Evolutionary conservation across 2,329 filamentous ascomycete genomes (phyloP), one percentile per base, ranked within the genome.

Genomic region (Neonectria coccinea): DNA sequence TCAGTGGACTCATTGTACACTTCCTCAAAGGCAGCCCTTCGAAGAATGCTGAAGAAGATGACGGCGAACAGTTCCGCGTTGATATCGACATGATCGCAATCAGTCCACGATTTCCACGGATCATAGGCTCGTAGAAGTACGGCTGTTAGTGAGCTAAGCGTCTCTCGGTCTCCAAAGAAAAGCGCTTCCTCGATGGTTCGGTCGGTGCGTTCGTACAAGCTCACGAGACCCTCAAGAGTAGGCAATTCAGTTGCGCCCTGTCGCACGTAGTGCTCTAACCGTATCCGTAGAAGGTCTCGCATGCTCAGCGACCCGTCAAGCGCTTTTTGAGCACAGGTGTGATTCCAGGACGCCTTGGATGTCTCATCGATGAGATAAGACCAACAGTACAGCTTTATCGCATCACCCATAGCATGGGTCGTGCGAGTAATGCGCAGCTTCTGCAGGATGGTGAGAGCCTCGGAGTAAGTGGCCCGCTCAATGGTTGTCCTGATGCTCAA

Each of bases 1-100:
- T 69, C 67, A 11, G 67, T 69, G 5, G 67, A 67, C 22, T 69
- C 67, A 9, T 67, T 41, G 36, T 69, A 69, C 0, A 69, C 67
- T 8, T 69, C 67, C 39, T 69, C 67, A n/a, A 69, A 69, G 0
- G 67, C 67, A 2, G 64, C 55, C 11, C 58, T 39, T 4, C 67
- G 64, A 5, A 69, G 27, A 3, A 67, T 47, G 11, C 56, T 69
- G 29, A 69, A 69, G n/a, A 45, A 50, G 2, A 69, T 62, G 2
- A 69, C 58, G 20, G 67, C 42, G 27, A 67, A 67, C 2, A 69
- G 42, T 25, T 69, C 67, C n/a, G 66, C 55, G 8, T 69, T 69
- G 33, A 65, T 27, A 22, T 69, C 66, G 27, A 69, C 50, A 6
- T 59, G n/a, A 11, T 61, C 53, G 4, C 62, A 57, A n/a, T 61